Conservation (phyloP, 2,329 filamentous ascomycete genomes). For the Aureobasidium lini region DNA sequence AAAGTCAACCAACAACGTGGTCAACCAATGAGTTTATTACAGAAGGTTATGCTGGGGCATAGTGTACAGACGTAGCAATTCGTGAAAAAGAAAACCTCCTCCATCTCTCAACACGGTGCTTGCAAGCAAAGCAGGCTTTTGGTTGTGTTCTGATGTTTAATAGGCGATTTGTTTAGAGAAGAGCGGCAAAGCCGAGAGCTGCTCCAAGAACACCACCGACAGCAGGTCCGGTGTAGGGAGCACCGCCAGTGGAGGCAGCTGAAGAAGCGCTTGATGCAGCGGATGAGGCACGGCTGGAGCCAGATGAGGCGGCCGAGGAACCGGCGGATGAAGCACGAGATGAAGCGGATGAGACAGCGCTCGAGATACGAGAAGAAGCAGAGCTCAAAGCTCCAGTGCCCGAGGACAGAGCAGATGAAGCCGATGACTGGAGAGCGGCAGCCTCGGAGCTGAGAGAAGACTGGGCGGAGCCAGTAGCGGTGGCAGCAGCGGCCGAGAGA, state of each 20-base stretch:
- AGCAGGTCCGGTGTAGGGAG: constrained; percentile 6
- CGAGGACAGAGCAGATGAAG: constrained; percentile 3
- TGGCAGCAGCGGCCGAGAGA: background rate
- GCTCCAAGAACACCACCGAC: constrained; percentile 12
- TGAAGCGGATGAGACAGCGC: constrained; percentile 1
- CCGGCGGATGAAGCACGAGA: background rate
- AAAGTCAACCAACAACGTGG: too few species aligned
- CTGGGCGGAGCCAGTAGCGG: constrained; percentile 12
- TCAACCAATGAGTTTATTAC: background rate
- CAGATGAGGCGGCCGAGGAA: background rate
- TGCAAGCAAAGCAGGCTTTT: background rate
- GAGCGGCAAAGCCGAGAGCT: constrained; percentile 13
- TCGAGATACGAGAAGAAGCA: background rate
- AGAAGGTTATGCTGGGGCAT: background rate
- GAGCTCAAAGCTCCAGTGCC: background rate
- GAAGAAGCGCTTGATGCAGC: background rate
- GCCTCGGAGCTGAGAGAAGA: constrained; percentile 12
- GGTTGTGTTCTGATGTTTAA: background rate
- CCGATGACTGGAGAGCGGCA: background rate
- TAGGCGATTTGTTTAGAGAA: constrained; percentile 8
- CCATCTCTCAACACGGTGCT: background rate
- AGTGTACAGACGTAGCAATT: constrained; percentile 6
- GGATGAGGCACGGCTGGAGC: background rate
- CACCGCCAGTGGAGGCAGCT: constrained; percentile 7
- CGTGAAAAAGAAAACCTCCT: background rate